Percentiles rank a stretch among this genome's conserved stretches.
Conservation (phyloP, 116 monocot genomes). For the Trichopus zeylanicus region DNA sequence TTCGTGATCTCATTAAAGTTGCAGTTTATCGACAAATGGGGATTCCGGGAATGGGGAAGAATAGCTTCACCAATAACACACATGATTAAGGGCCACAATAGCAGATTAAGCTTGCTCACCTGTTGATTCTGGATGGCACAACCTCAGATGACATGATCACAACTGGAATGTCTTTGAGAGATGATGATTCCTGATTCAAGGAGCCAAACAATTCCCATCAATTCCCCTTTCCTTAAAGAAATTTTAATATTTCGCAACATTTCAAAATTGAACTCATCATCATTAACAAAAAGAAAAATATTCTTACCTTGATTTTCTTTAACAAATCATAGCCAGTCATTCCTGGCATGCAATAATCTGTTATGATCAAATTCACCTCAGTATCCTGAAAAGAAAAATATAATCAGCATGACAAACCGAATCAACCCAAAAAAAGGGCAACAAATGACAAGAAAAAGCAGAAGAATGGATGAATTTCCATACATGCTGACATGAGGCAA, state of each 20-base stretch:
- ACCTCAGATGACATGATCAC: constrained; percentile 97
- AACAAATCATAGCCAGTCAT: too few species aligned
- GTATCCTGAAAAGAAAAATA: constrained; percentile 35
- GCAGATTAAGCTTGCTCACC: neutral
- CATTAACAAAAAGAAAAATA: neutral
- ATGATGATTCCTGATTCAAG: constrained; percentile 33
- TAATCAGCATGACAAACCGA: neutral
- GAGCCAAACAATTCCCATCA: constrained; percentile 1
- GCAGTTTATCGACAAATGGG: too few species aligned
- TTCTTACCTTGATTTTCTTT: constrained; percentile 14
- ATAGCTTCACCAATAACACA: too few species aligned
- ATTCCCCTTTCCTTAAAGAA: too few species aligned
- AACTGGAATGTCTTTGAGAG: constrained; percentile 72
- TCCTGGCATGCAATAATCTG: neutral
- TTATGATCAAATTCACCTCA: constrained; percentile 30
- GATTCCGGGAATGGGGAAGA: too few species aligned
- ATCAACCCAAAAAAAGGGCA: too few species aligned
- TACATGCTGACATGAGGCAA: neutral
- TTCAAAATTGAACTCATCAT: neutral
- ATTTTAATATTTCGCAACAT: too few species aligned
- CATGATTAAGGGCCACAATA: neutral
- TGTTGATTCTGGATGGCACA: constrained; percentile 5
- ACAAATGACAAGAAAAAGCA: neutral
- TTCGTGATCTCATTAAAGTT: too few species aligned
- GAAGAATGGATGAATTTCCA: neutral